phyloP scores from a whole-genome alignment of 805 yeast species.

The Cephaloascus albidus region DNA sequence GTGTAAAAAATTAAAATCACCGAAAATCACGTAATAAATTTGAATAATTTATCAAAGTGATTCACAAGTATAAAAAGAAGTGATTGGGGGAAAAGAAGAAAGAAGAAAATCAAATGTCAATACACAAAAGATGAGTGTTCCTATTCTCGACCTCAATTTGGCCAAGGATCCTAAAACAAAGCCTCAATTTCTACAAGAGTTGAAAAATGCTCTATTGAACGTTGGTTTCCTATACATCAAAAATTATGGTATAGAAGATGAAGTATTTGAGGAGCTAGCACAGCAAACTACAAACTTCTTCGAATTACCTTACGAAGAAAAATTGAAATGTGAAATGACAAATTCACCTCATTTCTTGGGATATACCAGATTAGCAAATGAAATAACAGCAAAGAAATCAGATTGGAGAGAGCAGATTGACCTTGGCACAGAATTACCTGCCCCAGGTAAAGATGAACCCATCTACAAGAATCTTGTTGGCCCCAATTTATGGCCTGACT shows the following conservation, averaged over 20 bases:
- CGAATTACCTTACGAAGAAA: conserved; percentile 34
- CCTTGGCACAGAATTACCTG: conserved; percentile 41
- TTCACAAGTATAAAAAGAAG: too few relatives aligned
- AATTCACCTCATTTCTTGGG: conserved; percentile 52
- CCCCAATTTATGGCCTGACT: conserved; percentile 47
- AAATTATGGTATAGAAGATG: conserved; percentile 34
- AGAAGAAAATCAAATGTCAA: too few relatives aligned
- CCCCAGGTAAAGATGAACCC: conserved; percentile 27
- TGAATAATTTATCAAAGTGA: too few relatives aligned
- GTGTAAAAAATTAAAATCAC: too few relatives aligned
- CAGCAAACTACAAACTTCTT: conserved; percentile 33
- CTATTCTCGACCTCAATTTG: conserved; percentile 32
- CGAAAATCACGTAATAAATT: too few relatives aligned
- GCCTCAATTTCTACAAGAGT: conserved; percentile 27
- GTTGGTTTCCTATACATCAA: conserved; percentile 46
- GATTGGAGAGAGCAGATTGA: conserved; percentile 61
- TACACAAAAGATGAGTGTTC: too few relatives aligned
- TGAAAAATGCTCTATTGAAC: conserved; percentile 38
- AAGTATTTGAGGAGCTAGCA: conserved; percentile 25
- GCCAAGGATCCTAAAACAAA: conserved; percentile 33
- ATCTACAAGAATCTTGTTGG: conserved; percentile 44
- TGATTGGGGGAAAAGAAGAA: too few relatives aligned
- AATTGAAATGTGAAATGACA: conserved; percentile 39
- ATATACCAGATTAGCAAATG: conserved; percentile 47
- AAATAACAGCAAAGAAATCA: conserved; percentile 40